Evolutionary conservation across 2,329 filamentous ascomycete species (phyloP).

Genomic region (Neonectria hederae): DNA sequence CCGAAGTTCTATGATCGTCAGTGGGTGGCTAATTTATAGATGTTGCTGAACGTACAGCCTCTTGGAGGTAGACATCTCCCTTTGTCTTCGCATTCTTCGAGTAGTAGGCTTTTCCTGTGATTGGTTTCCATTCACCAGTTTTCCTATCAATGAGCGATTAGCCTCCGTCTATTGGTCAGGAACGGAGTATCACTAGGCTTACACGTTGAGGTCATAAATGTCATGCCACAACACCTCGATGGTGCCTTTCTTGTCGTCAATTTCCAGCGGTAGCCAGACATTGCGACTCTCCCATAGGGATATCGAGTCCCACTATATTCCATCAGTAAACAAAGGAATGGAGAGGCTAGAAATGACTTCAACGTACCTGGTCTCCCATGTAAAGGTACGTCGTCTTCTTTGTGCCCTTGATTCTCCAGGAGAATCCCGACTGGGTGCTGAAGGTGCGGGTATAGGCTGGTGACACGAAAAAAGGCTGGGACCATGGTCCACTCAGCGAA

Average conservation of each 20-base stretch:
- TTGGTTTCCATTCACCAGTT: slow-evolving; percentile 57
- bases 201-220: slow-evolving; percentile 62
- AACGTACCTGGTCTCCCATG: slow-evolving; percentile 52
- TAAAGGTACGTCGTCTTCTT: slow-evolving; percentile 62
- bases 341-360: neutral
- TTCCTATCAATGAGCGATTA: slow-evolving; percentile 36
- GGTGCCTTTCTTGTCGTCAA: slow-evolving; percentile 60
- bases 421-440: slow-evolving; percentile 62
- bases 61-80: slow-evolving; percentile 59
- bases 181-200: slow-evolving; percentile 37
- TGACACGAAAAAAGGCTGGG: slow-evolving; percentile 60
- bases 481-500: slow-evolving; percentile 59
- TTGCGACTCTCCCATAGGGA: slow-evolving; percentile 65
- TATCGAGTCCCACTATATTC: slow-evolving; percentile 56
- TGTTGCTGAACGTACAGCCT: slow-evolving; percentile 48
- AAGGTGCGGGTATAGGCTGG: slow-evolving; percentile 60
- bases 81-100: slow-evolving; percentile 53
- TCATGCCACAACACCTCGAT: slow-evolving; percentile 62
- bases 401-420: slow-evolving; percentile 54
- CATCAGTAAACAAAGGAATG: neutral
- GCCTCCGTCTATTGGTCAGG: neutral
- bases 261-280: slow-evolving; percentile 63
- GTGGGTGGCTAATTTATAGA: rapidly evolving
- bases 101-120: slow-evolving; percentile 59
- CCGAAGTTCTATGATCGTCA: slow-evolving; percentile 51